phyloP scores from a whole-genome alignment of 129 eudicot genomes.

The Arctium lappa region DNA sequence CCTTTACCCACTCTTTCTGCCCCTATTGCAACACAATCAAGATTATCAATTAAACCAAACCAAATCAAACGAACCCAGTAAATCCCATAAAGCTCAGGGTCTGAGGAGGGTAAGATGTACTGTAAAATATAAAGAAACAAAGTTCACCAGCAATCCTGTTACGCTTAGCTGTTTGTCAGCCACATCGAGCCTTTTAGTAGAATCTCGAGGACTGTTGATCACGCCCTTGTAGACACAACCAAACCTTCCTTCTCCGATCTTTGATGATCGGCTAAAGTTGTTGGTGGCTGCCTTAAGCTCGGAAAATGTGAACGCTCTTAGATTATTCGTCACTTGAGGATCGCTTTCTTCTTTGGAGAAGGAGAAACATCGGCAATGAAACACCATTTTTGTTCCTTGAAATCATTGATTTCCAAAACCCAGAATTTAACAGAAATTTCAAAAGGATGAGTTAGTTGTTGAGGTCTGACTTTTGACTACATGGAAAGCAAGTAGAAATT shows the following conservation, averaged over 20 bases:
- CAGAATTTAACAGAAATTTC: too few relatives aligned
- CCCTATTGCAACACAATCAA: slow-evolving; percentile 45
- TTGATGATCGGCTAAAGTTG: slow-evolving; percentile 48
- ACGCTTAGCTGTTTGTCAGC: slow-evolving; percentile 64
- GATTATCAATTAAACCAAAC: not conserved
- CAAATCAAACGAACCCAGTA: too few relatives aligned
- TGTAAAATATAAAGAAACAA: too few relatives aligned
- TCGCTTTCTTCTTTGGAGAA: slow-evolving; percentile 40
- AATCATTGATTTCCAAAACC: not conserved
- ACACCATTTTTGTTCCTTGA: slow-evolving; percentile 29
- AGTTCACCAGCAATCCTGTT: slow-evolving; percentile 56
- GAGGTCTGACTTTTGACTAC: too few relatives aligned
- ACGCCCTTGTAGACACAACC: slow-evolving; percentile 58
- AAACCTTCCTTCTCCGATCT: slow-evolving; percentile 63
- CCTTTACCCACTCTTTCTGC: slow-evolving; percentile 93
- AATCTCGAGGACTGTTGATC: slow-evolving; percentile 43
- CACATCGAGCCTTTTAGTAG: slow-evolving; percentile 39
- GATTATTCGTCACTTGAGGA: not conserved
- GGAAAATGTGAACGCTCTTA: not conserved
- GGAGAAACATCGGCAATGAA: not conserved
- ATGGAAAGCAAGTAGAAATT: not conserved
- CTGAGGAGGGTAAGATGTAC: too few relatives aligned
- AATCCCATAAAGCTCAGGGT: too few relatives aligned
- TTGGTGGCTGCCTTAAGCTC: slow-evolving; percentile 31
- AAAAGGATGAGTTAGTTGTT: too few relatives aligned